Percentiles rank a stretch among this genome's conserved stretches.
Evolutionary conservation across 2,329 filamentous ascomycete species (phyloP).

Genomic region (Mycosphaerella sp.): DNA sequence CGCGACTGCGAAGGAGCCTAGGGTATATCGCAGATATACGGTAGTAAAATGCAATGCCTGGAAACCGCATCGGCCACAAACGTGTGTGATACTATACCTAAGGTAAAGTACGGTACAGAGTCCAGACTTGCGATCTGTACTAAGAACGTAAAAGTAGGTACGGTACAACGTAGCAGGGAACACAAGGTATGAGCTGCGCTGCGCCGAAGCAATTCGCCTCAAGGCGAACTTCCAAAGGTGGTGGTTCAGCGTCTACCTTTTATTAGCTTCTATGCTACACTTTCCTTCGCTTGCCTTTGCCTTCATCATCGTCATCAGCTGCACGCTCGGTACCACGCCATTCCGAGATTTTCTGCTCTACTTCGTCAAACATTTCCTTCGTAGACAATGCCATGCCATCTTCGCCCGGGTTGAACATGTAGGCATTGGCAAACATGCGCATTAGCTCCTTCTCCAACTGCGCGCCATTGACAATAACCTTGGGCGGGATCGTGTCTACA

Average conservation of each 20-base stretch:
- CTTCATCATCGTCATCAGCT: slow-evolving; percentile 28
- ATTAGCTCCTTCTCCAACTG: slow-evolving; percentile 91
- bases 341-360: slow-evolving; percentile 61
- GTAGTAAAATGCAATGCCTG: too few relatives aligned
- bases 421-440: slow-evolving; percentile 95
- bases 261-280: slow-evolving; percentile 7
- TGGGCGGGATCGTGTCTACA: slow-evolving; percentile 74
- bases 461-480: slow-evolving; percentile 83
- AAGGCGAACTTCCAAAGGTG: background rate
- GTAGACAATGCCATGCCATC: slow-evolving; percentile 84
- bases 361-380: slow-evolving; percentile 80
- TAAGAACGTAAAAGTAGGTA: too few relatives aligned
- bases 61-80: too few relatives aligned
- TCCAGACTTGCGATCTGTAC: too few relatives aligned
- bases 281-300: slow-evolving; percentile 24
- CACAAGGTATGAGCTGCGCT: too few relatives aligned
- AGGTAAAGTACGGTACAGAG: too few relatives aligned
- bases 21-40: too few relatives aligned
- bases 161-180: too few relatives aligned
- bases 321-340: slow-evolving; percentile 57
- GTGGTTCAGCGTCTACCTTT: background rate
- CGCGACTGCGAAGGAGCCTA: too few relatives aligned
- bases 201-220: too few relatives aligned
- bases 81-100: too few relatives aligned
- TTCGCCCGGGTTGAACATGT: slow-evolving; percentile 97